Conservation (phyloP, 176 grass and related monocot species). For the Eragrostis nindensis region DNA sequence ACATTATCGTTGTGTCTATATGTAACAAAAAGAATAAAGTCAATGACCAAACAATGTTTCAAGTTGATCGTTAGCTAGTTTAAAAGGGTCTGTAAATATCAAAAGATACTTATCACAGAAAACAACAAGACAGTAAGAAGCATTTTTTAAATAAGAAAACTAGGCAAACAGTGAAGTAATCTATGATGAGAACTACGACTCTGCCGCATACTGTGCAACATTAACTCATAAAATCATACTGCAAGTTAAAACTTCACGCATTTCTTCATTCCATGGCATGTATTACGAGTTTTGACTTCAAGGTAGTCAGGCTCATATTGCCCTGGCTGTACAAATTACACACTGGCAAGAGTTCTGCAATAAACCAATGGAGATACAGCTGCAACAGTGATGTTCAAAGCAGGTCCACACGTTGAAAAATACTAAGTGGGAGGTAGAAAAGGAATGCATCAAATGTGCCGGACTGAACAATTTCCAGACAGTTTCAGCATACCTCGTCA, state of each 20-base stretch:
- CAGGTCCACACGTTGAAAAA: slow-evolving; percentile 10
- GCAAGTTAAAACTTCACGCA: not conserved
- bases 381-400: slow-evolving; percentile 5
- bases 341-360: not conserved
- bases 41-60: not conserved
- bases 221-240: not conserved
- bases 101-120: not conserved
- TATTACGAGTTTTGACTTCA: slow-evolving; percentile 29
- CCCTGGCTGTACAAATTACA: not conserved
- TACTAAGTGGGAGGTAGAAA: not conserved
- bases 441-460: slow-evolving; percentile 4
- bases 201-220: not conserved
- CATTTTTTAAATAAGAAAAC: not conserved
- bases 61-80: not conserved
- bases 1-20: not conserved
- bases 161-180: not conserved
- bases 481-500: not conserved
- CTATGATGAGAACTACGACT: not conserved
- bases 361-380: not conserved
- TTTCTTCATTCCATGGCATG: not conserved
- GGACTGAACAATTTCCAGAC: not conserved
- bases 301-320: not conserved
- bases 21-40: slow-evolving; percentile 16
- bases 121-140: not conserved
- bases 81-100: not conserved